Evolutionary conservation across 345 rosid species (phyloP).

Genomic region (Mangifera indica): DNA sequence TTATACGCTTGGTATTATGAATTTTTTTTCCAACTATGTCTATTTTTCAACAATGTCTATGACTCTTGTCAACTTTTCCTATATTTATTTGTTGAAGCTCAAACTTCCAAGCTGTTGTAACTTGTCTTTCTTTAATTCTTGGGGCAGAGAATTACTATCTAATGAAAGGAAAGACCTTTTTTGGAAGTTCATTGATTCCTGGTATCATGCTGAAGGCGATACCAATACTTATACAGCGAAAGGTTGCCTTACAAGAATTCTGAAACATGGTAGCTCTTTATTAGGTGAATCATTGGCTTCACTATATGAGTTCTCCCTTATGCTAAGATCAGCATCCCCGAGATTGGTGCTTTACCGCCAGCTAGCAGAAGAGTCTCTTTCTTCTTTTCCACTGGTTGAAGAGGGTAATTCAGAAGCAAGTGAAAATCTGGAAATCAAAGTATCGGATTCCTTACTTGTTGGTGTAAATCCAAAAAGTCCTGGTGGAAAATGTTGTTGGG

Average conservation of each 20-base stretch:
- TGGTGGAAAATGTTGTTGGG: slow-evolving; percentile 86
- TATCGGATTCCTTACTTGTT: slow-evolving; percentile 47
- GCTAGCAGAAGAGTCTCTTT: slow-evolving; percentile 91
- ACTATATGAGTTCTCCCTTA: slow-evolving; percentile 77
- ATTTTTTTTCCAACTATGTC: not conserved
- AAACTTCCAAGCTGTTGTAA: not conserved
- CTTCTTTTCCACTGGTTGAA: slow-evolving; percentile 73
- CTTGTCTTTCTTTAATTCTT: not conserved
- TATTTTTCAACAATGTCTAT: not conserved
- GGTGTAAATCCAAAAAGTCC: slow-evolving; percentile 53
- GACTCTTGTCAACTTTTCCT: not conserved
- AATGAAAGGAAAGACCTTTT: slow-evolving; percentile 75
- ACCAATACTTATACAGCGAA: slow-evolving; percentile 62
- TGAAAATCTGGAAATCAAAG: slow-evolving; percentile 30
- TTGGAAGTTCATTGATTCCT: slow-evolving; percentile 80
- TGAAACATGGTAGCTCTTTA: slow-evolving; percentile 46
- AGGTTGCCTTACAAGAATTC: slow-evolving; percentile 68
- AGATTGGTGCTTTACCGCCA: slow-evolving; percentile 85
- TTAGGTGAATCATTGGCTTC: slow-evolving; percentile 61
- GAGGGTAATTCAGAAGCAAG: slow-evolving; percentile 35
- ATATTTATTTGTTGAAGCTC: not conserved
- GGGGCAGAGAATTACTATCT: slow-evolving; percentile 71
- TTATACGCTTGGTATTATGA: not conserved
- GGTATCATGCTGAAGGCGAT: slow-evolving; percentile 53
- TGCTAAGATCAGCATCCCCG: slow-evolving; percentile 84